These are phyloP conservation scores for Pichia nanzhaoensis DNA, from an alignment of 805 yeast species.

Conservation along the genomic window DNA sequence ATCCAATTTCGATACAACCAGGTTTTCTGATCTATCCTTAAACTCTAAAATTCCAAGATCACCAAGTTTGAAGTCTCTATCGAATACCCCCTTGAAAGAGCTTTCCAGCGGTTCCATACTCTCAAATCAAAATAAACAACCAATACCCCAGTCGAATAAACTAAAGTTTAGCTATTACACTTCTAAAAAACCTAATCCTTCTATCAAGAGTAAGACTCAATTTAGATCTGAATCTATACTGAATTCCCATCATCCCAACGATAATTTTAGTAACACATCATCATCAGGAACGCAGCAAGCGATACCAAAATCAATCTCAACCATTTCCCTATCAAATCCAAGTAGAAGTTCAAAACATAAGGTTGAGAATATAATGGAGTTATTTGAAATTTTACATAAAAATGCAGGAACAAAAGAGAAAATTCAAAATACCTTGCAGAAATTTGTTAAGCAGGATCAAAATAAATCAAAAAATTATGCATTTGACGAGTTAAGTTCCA, in stretches of 20 bases:
- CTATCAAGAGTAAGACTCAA: too few relatives aligned
- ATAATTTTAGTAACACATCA: too few relatives aligned
- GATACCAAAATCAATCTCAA: background rate
- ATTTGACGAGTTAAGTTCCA: conserved; percentile 16
- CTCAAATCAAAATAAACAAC: background rate
- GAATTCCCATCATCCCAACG: too few relatives aligned
- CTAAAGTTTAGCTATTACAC: background rate
- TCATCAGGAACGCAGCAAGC: background rate
- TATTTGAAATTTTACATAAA: background rate
- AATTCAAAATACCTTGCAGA: background rate
- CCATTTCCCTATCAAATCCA: background rate
- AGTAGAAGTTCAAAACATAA: background rate
- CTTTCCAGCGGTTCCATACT: background rate
- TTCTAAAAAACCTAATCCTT: too few relatives aligned
- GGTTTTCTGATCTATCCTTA: background rate
- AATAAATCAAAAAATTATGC: background rate
- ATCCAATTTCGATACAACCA: background rate
- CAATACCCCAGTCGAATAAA: background rate
- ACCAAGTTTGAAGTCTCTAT: background rate
- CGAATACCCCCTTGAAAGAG: background rate
- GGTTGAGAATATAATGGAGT: background rate
- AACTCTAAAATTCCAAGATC: conserved; percentile 7
- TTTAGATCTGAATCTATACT: too few relatives aligned
- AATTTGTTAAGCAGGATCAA: background rate
- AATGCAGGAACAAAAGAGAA: background rate